Percentiles rank a stretch among this genome's conserved stretches.
Conservation (phyloP, 306 rosid genomes). For the Prunus mume region DNA sequence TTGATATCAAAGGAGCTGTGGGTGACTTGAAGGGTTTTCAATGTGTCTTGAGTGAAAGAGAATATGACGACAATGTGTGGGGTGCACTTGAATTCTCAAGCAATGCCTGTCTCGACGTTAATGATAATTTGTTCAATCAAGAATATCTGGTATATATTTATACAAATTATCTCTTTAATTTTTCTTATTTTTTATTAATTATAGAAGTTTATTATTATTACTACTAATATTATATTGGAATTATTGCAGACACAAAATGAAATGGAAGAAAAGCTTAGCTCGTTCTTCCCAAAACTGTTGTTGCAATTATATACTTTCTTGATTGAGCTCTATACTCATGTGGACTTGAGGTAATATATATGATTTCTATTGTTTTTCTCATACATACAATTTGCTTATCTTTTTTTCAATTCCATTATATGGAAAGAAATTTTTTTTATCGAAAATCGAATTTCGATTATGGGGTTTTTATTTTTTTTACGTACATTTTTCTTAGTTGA, state of each 20-base stretch:
- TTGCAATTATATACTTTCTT: not conserved
- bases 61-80: not conserved
- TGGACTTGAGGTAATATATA: not conserved
- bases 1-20: not conserved
- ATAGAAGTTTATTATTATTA: not conserved
- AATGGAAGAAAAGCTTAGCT: not conserved
- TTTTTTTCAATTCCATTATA: not conserved
- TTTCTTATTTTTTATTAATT: not conserved
- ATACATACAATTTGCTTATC: not conserved
- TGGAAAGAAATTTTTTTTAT: too few relatives aligned
- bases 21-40: not conserved
- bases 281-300: not conserved
- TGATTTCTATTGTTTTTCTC: not conserved
- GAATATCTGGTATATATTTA: not conserved
- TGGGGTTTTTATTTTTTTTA: not conserved
- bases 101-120: not conserved
- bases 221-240: not conserved
- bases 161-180: not conserved
- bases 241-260: not conserved
- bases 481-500: not conserved
- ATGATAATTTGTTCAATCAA: not conserved
- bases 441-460: too few relatives aligned
- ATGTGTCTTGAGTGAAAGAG: not conserved
- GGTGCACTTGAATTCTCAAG: conserved; percentile 3
- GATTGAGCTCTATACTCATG: not conserved